Base-by-base conservation (phyloP, 306 rosid species). In the Lathyrus aphaca region DNA sequence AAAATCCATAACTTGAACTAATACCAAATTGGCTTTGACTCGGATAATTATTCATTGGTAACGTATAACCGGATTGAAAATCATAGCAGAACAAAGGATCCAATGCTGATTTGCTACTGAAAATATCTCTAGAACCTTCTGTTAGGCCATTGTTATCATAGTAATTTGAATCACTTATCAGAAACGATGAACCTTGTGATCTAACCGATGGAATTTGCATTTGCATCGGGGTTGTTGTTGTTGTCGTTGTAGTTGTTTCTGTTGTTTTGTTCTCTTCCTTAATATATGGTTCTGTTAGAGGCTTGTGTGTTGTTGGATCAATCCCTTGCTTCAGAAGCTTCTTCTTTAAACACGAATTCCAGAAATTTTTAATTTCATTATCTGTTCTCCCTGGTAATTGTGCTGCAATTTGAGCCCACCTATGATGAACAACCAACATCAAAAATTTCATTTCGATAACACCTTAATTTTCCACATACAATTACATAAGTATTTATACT, bases 381-480 rank as follows among this genome's bases (percentile, higher is more conserved):
- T 93, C 98, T 29, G 98, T 93, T 85, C 98, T 90, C 61, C 98
- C 98, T 0, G 98, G 98, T 46, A 90, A 84, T 64, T 90, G 97
- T 15, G 97, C 89, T 32, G 98, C 96, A 61, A 94, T 94, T 69
- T 94, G 98, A 17, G 98, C 97, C 98, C 98, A 94, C 85, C 98
- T 93, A 78, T 19, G 2, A 72, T 56, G 46, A 40, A 30, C 6
- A 58, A 29, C 46, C 6, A 58, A 29, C 46, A 8, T 49, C 17
- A 60, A 3, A 40, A 15, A 63, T 23, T 3, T 48, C 16, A 19
- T 13, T 43, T 54, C 74, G 2, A 32, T 32, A 5, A 23, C 25
- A 23, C 25, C 25, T 23, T 23, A 23, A 23, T 23, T 23, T 23
- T 23, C 25, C 0, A 3, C 25, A 23, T 23, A 23, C 6, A 32